A percentile compares a stretch with the other conserved stretches of the same genome.
These are phyloP conservation scores for Eragrostis tef DNA, from an alignment of 202 grass and related monocot species.

Conservation along the genomic window DNA sequence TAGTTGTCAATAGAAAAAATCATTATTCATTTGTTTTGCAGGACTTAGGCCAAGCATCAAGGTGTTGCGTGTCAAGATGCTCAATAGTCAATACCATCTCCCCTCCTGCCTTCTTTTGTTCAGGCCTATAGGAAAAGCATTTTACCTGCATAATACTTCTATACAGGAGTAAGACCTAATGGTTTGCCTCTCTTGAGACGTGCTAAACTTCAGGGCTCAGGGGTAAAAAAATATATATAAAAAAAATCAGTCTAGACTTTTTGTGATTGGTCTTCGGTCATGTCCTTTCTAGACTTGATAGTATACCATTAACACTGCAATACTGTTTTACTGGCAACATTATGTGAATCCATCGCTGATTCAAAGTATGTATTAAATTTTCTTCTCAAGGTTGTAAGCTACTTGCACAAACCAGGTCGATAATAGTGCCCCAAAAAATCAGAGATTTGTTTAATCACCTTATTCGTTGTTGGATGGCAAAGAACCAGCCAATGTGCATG, in stretches of 20 bases:
- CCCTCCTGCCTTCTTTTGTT: neutral
- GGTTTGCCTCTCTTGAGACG: neutral
- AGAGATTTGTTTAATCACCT: conserved; percentile 52
- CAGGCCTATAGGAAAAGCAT: neutral
- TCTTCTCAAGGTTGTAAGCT: neutral
- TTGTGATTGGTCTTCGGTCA: neutral
- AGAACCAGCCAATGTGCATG: conserved; percentile 87
- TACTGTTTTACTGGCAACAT: conserved; percentile 15
- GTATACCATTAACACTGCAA: conserved; percentile 1
- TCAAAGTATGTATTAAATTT: neutral
- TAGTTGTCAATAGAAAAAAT: neutral
- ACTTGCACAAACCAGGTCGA: neutral
- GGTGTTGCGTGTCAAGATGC: neutral
- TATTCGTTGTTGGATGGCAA: conserved; percentile 66
- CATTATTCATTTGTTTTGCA: conserved; percentile 17
- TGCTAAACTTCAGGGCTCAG: neutral
- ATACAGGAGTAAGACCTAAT: neutral
- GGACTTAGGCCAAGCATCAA: neutral
- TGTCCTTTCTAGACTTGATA: neutral
- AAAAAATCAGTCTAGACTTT: neutral
- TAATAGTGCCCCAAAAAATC: conserved; percentile 10
- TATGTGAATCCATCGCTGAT: neutral
- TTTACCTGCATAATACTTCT: neutral
- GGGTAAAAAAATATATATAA: no score
- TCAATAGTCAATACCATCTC: neutral